Base-by-base conservation (phyloP, 164 flowering plant species). In the Annona cherimola region DNA sequence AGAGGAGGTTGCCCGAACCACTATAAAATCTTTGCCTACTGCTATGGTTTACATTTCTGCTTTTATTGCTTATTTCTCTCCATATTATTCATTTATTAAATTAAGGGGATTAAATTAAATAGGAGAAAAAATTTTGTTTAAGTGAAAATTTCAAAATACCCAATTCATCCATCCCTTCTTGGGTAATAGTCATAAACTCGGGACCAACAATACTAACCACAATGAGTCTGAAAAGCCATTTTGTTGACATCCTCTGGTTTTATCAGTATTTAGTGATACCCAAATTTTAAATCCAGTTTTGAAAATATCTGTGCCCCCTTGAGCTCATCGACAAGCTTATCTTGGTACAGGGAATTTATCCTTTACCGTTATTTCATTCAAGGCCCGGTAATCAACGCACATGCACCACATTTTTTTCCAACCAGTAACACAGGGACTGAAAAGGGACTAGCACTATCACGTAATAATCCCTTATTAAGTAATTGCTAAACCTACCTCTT, bases 381-480 rank as follows among this genome's bases (percentile, higher is more conserved):
- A 41, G 3, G 63, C 55, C 2, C 75, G 18, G 40, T 72, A 55
- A 46, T 72, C 69, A 9, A 72, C 54, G 45, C 63, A 72, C 35
- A 65, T 6, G 1, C 75, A 3, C 4, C 5, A 4, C 63, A 50
- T 63, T 4, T 65, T 35, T 72, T 66, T 6, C 19, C 16, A 42
- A 72, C 63, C 2, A 71, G 45, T 8, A 64, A 5, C 41, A 71
- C 74, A 9, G 44, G 20, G 18, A 63, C 65, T 40, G 63, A 72
- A 18, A 16, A 57, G 3, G 75, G 63, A 19, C 63, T 65, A 14
- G 44, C 40, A 54, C 63, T 65, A 7, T 61, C 62, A 14, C 18
- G 35, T 6, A 64, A 46, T 26, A 26, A 26, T 26, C 35, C 0
- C 35, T 26, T 26, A 26, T 26, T 26, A 26, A 18, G 66, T 8